These are phyloP conservation scores for Boletus tylopilopsis DNA, from an alignment of 768 basidiomycete genomes.

Conservation along the genomic window DNA sequence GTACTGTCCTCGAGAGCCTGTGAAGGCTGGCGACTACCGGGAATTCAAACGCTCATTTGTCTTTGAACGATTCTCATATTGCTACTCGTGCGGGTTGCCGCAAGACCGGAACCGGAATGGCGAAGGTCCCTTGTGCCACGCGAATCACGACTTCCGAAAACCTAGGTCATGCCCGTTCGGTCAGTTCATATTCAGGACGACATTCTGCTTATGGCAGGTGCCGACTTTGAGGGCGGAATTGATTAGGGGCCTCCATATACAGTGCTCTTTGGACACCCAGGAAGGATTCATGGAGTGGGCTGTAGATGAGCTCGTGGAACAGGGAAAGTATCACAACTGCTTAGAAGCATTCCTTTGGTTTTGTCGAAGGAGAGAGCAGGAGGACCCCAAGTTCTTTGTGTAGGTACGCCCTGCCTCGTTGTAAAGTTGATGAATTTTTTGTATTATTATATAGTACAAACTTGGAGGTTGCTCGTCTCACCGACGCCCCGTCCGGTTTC, in stretches of 20 bases:
- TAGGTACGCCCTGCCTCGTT: too few species aligned
- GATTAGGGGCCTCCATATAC: not conserved
- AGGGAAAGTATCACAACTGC: not conserved
- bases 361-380: not conserved
- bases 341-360: not conserved
- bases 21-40: not conserved
- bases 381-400: too few species aligned
- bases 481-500: slow-evolving; percentile 25
- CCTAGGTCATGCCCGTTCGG: not conserved
- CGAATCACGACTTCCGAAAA: not conserved
- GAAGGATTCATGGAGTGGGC: not conserved
- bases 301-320: not conserved
- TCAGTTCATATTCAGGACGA: not conserved
- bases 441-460: too few species aligned
- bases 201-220: not conserved
- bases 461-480: too few species aligned
- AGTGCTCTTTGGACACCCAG: not conserved
- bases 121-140: not conserved
- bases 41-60: not conserved
- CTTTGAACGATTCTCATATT: not conserved
- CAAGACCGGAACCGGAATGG: not conserved
- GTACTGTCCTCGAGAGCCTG: not conserved
- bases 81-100: not conserved
- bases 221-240: not conserved
- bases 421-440: too few species aligned